These are phyloP conservation scores for Kluyveromyces aestuarii DNA, from an alignment of 805 yeast genomes.

Conservation along the genomic window DNA sequence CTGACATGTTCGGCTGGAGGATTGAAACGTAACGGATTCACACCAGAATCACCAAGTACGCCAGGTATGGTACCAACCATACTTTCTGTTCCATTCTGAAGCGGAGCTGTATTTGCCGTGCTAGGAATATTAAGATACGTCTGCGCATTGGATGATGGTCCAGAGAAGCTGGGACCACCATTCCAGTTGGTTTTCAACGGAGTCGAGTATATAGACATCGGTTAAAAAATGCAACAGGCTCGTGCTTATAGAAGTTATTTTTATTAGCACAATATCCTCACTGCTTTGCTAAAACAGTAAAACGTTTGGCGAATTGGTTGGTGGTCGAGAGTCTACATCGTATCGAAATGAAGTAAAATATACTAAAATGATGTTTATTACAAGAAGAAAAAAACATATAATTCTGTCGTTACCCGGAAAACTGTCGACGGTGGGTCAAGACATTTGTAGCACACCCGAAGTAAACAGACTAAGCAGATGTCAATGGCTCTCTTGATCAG, in stretches of 20 bases:
- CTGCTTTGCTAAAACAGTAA: background rate
- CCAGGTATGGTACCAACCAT: constrained; percentile 1
- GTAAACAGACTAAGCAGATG: no score
- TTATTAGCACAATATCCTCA: background rate
- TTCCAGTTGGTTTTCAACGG: constrained; percentile 20
- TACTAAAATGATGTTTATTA: background rate
- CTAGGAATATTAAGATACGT: background rate
- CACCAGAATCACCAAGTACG: background rate
- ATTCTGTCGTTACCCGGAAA: background rate
- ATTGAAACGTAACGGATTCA: constrained; percentile 1
- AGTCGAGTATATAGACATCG: constrained; percentile 24
- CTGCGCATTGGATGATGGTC: background rate
- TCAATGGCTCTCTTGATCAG: no score
- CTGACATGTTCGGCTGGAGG: constrained; percentile 24
- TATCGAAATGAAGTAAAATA: background rate
- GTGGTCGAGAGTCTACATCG: background rate
- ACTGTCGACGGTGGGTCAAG: no score
- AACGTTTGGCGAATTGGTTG: no score
- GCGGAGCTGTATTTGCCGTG: background rate
- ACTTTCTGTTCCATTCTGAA: background rate
- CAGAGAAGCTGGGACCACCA: background rate
- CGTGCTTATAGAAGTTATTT: background rate
- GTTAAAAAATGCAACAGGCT: background rate
- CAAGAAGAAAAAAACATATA: background rate
- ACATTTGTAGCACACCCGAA: no score